A percentile compares a stretch with the other conserved stretches of the same genome.
Conservation (phyloP, 257 asterid genomes). For the Plectranthus barbatus region DNA sequence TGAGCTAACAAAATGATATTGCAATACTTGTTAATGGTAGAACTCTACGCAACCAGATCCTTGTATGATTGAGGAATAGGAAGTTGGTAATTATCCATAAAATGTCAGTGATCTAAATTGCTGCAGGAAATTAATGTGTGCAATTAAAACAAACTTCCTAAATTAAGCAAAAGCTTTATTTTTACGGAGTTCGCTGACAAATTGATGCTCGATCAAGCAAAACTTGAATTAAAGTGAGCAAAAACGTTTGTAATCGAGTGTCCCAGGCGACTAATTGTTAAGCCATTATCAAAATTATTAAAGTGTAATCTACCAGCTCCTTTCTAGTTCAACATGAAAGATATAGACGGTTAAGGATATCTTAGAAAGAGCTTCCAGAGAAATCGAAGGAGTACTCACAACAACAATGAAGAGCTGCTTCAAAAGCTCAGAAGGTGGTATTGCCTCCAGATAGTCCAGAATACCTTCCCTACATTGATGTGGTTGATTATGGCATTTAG, state of each 20-base stretch:
- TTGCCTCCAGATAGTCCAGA: slow-evolving; percentile 58
- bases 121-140: neutral
- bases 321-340: neutral
- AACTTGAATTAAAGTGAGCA: neutral
- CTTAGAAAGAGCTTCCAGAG: neutral
- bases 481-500: slow-evolving; percentile 9
- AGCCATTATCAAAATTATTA: neutral
- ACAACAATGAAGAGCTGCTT: slow-evolving; percentile 75
- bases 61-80: neutral
- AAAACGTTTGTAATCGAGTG: neutral
- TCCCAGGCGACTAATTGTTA: neutral
- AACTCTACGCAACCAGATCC: no score
- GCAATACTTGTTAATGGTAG: no score
- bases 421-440: slow-evolving; percentile 70
- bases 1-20: neutral
- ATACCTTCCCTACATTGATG: slow-evolving; percentile 69
- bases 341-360: neutral
- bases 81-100: neutral
- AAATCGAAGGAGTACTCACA: slow-evolving; percentile 48
- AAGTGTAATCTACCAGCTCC: neutral
- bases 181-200: neutral
- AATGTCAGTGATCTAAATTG: neutral
- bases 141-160: neutral
- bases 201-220: neutral
- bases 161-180: no score